Conservation (phyloP, 2,329 filamentous ascomycete genomes). For the Penicillium aurantiogriseum region DNA sequence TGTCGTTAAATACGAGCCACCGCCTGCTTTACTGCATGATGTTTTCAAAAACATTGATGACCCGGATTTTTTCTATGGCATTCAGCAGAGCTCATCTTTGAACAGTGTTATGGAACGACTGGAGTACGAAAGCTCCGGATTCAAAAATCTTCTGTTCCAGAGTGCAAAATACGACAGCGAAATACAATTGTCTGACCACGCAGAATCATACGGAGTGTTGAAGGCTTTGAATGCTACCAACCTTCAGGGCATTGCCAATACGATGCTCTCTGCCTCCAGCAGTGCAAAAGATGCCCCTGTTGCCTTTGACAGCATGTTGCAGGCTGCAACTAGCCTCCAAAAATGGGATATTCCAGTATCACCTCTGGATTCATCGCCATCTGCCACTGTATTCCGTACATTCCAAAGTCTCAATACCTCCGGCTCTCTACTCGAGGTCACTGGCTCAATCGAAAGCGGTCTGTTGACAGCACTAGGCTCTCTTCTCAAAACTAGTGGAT, state of each 20-base stretch:
- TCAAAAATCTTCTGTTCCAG: conserved; percentile 84
- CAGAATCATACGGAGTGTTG: conserved; percentile 68
- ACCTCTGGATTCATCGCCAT: conserved; percentile 58
- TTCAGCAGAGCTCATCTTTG: conserved; percentile 74
- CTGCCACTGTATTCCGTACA: conserved; percentile 72
- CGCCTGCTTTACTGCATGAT: conserved; percentile 68
- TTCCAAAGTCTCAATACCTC: conserved; percentile 76
- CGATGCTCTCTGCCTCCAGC: conserved; percentile 65
- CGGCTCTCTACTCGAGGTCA: conserved; percentile 54
- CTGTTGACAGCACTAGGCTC: conserved; percentile 49
- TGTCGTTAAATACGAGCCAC: conserved; percentile 51
- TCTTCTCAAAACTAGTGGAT: conserved; percentile 37
- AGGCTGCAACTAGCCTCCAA: conserved; percentile 76
- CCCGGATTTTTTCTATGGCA: conserved; percentile 91
- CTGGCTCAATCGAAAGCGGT: conserved; percentile 61
- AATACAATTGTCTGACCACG: conserved; percentile 58
- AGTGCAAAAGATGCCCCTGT: conserved; percentile 49
- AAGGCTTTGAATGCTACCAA: conserved; percentile 77
- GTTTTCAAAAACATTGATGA: conserved; percentile 95
- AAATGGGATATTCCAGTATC: conserved; percentile 89
- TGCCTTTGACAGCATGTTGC: conserved; percentile 70
- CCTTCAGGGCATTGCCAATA: conserved; percentile 79
- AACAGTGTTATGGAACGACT: conserved; percentile 75
- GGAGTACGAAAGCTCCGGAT: conserved; percentile 84
- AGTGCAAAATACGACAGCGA: conserved; percentile 89